A percentile compares a stretch with the other conserved stretches of the same genome.
phyloP scores from a whole-genome alignment of 805 yeast species.

The Saccharomycopsis lassenensis region DNA sequence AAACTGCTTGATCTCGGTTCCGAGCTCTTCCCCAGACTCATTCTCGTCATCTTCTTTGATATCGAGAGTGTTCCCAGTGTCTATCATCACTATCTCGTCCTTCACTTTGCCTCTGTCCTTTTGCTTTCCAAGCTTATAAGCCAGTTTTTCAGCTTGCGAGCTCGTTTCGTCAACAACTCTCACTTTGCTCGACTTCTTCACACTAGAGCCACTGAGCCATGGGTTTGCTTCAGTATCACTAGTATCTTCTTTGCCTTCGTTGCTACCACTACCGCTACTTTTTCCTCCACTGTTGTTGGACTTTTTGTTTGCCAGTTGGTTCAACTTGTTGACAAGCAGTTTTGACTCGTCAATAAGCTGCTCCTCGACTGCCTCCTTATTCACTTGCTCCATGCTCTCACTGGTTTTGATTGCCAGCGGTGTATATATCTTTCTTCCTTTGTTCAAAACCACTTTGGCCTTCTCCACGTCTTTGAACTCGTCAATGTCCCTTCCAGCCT shows the following conservation, averaged over 20 bases:
- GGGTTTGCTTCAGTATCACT: slow-evolving; percentile 32
- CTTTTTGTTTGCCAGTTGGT: slow-evolving; percentile 1
- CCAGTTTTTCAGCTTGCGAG: slow-evolving; percentile 36
- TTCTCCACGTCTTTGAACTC: slow-evolving; percentile 27
- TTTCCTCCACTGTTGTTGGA: slow-evolving; percentile 1
- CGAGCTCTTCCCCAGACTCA: slow-evolving; percentile 62
- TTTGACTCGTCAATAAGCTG: slow-evolving; percentile 39
- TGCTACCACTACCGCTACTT: not conserved
- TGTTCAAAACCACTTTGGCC: slow-evolving; percentile 44
- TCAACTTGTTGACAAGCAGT: slow-evolving; percentile 33
- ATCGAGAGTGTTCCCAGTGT: slow-evolving; percentile 19
- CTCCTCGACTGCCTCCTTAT: slow-evolving; percentile 32
- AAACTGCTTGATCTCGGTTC: no score
- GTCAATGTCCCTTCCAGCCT: slow-evolving; percentile 34
- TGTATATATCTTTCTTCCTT: slow-evolving; percentile 74
- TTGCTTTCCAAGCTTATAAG: slow-evolving; percentile 32
- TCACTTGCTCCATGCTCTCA: slow-evolving; percentile 26
- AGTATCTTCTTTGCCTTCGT: slow-evolving; percentile 15
- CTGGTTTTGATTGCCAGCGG: slow-evolving; percentile 36
- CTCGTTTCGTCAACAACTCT: slow-evolving; percentile 39
- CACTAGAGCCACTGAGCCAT: slow-evolving; percentile 33
- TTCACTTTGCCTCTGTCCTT: slow-evolving; percentile 18
- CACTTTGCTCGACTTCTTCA: slow-evolving; percentile 34
- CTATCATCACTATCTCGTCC: slow-evolving; percentile 20
- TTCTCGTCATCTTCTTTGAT: slow-evolving; percentile 27